Conservation (phyloP, 805 yeast species). For the Metschnikowia koreensis region DNA sequence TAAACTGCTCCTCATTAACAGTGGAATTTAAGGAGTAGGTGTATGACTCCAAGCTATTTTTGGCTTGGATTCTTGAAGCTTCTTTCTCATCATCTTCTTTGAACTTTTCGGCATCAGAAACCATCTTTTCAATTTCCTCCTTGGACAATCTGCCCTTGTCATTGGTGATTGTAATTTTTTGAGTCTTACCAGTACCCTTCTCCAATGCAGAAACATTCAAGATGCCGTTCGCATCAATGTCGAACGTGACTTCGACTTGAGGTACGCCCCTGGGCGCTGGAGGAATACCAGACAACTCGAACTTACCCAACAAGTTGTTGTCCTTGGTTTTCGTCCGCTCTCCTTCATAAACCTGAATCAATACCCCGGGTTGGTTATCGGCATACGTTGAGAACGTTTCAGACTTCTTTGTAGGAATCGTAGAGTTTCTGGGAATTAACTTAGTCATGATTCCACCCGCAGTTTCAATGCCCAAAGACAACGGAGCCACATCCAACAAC, state of each 20-base stretch:
- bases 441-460: conserved; percentile 98
- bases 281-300: conserved; percentile 82
- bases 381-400: conserved; percentile 95
- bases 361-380: conserved; percentile 93
- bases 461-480: conserved; percentile 94
- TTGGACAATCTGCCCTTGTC: conserved; percentile 92
- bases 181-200: conserved; percentile 91
- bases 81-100: conserved; percentile 88
- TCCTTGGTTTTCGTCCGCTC: conserved; percentile 94
- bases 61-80: conserved; percentile 82
- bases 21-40: conserved; percentile 80
- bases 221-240: conserved; percentile 83
- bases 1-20: conserved; percentile 33
- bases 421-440: conserved; percentile 89
- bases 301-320: conserved; percentile 85
- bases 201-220: conserved; percentile 84
- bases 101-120: conserved; percentile 92
- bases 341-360: conserved; percentile 94
- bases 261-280: conserved; percentile 93
- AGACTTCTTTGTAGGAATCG: conserved; percentile 93
- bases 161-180: conserved; percentile 87
- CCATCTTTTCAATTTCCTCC: conserved; percentile 97
- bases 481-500: conserved; percentile 88
- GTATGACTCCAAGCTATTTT: conserved; percentile 84
- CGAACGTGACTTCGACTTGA: conserved; percentile 87